Evolutionary conservation across 2,329 filamentous ascomycete genomes (phyloP).

Genomic region (Talaromyces sp.): DNA sequence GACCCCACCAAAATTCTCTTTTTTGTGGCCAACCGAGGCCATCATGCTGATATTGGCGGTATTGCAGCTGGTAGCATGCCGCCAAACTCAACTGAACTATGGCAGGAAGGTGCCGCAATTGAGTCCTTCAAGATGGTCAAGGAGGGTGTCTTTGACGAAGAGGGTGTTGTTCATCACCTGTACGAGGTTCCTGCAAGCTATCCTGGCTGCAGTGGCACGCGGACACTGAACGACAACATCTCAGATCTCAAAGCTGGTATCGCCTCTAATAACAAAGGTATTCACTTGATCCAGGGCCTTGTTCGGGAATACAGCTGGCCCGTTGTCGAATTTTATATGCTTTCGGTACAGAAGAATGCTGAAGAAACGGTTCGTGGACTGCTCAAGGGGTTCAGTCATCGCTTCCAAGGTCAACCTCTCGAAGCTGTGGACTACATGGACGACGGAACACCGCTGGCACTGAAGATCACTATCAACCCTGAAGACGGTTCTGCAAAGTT

Average conservation of each 20-base stretch:
- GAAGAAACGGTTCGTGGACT: constrained; percentile 70
- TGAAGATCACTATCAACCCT: constrained; percentile 70
- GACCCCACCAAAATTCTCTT: constrained; percentile 69
- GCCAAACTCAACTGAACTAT: constrained; percentile 46
- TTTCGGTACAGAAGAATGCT: constrained; percentile 74
- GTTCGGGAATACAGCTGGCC: constrained; percentile 67
- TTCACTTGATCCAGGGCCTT: constrained; percentile 67
- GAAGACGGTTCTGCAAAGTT: constrained; percentile 72
- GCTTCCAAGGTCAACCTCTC: constrained; percentile 67
- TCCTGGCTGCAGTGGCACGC: constrained; percentile 71
- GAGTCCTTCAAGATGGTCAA: constrained; percentile 61
- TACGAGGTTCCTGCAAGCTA: constrained; percentile 69
- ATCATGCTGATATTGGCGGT: constrained; percentile 81
- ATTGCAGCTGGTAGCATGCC: constrained; percentile 82
- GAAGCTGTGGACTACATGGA: constrained; percentile 80
- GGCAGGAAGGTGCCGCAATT: constrained; percentile 46
- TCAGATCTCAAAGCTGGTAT: constrained; percentile 85
- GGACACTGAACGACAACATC: constrained; percentile 76
- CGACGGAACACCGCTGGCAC: constrained; percentile 71
- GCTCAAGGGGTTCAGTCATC: constrained; percentile 65
- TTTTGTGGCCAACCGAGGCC: constrained; percentile 74
- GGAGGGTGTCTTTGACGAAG: constrained; percentile 73
- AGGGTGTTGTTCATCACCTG: constrained; percentile 66
- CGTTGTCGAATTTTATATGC: constrained; percentile 80
- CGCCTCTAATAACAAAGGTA: constrained; percentile 81